A percentile compares a stretch with the other conserved stretches of the same genome.
Conservation (phyloP, 768 basidiomycete species). For the Suillus fuscotomentosus region DNA sequence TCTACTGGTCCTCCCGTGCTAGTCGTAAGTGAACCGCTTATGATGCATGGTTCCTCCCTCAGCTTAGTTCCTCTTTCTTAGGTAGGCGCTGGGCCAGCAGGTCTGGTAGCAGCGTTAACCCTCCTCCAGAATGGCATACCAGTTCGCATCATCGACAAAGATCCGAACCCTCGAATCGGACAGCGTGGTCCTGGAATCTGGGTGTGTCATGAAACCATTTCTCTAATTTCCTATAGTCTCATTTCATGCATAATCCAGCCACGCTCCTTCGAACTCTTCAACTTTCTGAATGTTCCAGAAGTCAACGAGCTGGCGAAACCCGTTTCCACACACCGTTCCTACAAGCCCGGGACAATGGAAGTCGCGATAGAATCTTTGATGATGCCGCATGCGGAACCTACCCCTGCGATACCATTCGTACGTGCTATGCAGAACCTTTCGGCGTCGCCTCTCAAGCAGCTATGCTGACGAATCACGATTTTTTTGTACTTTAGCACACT, state of each 20-base stretch:
- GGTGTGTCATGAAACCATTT: constrained; percentile 17
- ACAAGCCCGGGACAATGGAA: constrained; percentile 20
- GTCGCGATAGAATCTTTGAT: constrained; percentile 6
- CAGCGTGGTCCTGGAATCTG: constrained; percentile 38
- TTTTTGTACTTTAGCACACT: constrained; percentile 10
- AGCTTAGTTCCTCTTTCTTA: constrained; percentile 12
- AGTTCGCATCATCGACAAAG: constrained; percentile 10
- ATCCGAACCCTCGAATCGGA: constrained; percentile 31
- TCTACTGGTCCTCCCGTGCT: constrained; percentile 3
- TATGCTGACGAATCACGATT: background rate
- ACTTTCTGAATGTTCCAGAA: constrained; percentile 36
- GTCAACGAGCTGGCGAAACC: constrained; percentile 30
- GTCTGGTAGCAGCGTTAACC: constrained; percentile 41
- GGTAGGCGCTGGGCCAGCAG: constrained; percentile 49
- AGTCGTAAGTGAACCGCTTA: background rate
- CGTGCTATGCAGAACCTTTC: background rate
- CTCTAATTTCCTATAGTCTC: background rate
- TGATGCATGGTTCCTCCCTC: too few relatives aligned
- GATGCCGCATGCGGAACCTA: constrained; percentile 16
- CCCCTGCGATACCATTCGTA: constrained; percentile 26
- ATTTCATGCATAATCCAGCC: constrained; percentile 25
- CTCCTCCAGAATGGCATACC: constrained; percentile 31
- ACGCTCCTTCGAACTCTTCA: constrained; percentile 41
- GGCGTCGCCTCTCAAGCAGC: background rate
- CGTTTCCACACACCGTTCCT: constrained; percentile 31